phyloP scores from a whole-genome alignment of 78 protist species.

The Polysphondylium violaceum region DNA sequence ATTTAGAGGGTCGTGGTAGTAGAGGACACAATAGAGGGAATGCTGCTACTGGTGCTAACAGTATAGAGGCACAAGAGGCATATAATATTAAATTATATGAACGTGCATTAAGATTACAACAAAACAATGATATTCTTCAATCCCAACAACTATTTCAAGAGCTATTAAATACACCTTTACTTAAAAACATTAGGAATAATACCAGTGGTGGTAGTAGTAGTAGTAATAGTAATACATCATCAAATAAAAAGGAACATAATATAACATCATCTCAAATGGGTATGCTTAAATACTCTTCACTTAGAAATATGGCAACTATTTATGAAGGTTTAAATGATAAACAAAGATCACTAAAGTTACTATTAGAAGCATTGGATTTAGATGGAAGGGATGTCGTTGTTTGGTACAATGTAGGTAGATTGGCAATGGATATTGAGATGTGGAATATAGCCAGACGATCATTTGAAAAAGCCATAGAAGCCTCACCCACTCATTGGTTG shows the following conservation, averaged over 20 bases:
- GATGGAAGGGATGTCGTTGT: slow-evolving; percentile 38
- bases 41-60: too few relatives aligned
- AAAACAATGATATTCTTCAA: slow-evolving; percentile 23
- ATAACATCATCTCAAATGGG: slow-evolving; percentile 12
- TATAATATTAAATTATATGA: slow-evolving; percentile 15
- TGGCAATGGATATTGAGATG: slow-evolving; percentile 9
- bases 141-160: slow-evolving; percentile 51
- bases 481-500: slow-evolving; percentile 53
- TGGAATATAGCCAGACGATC: slow-evolving; percentile 41
- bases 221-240: not conserved
- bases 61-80: slow-evolving; percentile 53
- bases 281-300: slow-evolving; percentile 33
- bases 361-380: slow-evolving; percentile 27
- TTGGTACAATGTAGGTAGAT: slow-evolving; percentile 38
- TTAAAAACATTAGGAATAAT: not conserved
- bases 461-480: slow-evolving; percentile 16
- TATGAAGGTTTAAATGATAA: slow-evolving; percentile 19
- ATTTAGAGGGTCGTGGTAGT: too few relatives aligned
- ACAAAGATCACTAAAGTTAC: slow-evolving; percentile 9
- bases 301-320: slow-evolving; percentile 59
- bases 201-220: not conserved
- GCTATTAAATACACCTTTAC: slow-evolving; percentile 1
- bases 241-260: not conserved
- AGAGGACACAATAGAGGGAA: too few relatives aligned
- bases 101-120: slow-evolving; percentile 41